Evolutionary conservation across 805 yeast genomes (phyloP), one percentile per base, ranked within the genome.

Genomic region (Wickerhamomyces canadensis): DNA sequence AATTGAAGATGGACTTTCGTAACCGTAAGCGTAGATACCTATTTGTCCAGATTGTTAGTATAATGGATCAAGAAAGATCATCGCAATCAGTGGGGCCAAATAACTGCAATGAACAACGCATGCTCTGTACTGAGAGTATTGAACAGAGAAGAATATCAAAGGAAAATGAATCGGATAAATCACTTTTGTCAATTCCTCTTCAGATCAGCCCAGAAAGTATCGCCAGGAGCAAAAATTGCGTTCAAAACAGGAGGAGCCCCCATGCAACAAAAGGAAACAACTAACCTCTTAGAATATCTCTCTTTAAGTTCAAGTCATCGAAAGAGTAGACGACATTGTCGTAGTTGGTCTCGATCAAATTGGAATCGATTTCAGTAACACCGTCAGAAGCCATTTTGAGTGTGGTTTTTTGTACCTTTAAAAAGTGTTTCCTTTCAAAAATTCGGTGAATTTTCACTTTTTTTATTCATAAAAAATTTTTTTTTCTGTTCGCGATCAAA

Each of bases 1-100:
- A 72, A 91, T 93, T 43, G 98, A 89, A 42, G 97, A 88, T 54
- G 98, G 98, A 43, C 74, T 75, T 72, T 89, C 97, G 68, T 86
- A 93, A 70, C 98, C 97, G 72, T 83, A 84, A 57, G 84, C 88
- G 64, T 76, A 87, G 55, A 86, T 77, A 58, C 86, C 79, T 46
- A 86, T 70, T 65, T 79, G 8, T 11, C 5, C 7, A 29, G 9
- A 9, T 23, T 34, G 47, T 42, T 45, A 42, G 43, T 43, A 43
- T 21, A 10, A 21, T 21, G 10, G n/a, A n/a, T n/a, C n/a, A n/a
- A n/a, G n/a, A n/a, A n/a, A n/a, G n/a, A n/a, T n/a, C n/a, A n/a
- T n/a, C n/a, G n/a, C n/a, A n/a, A n/a, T n/a, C n/a, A n/a, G n/a
- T n/a, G n/a, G n/a, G n/a, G n/a, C n/a, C n/a, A n/a, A n/a, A n/a